These are phyloP conservation scores for Aspergillus udagawae DNA, from an alignment of 2,329 filamentous ascomycete species.

Conservation along the genomic window DNA sequence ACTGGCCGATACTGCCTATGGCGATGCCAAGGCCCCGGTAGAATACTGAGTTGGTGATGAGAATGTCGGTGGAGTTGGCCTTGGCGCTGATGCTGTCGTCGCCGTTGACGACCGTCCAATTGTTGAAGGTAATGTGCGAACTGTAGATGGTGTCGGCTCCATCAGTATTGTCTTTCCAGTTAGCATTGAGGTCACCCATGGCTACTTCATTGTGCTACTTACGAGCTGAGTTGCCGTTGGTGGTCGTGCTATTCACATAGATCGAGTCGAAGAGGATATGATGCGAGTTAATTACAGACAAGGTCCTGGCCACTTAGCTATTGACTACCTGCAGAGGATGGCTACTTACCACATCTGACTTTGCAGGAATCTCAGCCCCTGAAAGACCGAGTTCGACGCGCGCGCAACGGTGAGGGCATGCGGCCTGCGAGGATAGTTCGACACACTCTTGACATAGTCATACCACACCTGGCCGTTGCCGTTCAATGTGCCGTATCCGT, in stretches of 20 bases:
- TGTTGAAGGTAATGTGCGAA: constrained; percentile 49
- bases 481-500: constrained; percentile 46
- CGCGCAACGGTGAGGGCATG: constrained; percentile 23
- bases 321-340: not conserved
- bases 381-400: constrained; percentile 15
- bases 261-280: constrained; percentile 49
- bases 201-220: not conserved
- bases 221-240: not conserved
- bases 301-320: constrained; percentile 33
- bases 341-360: constrained; percentile 55
- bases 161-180: constrained; percentile 37
- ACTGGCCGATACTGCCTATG: constrained; percentile 57
- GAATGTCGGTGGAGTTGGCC: constrained; percentile 54
- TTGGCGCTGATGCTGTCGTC: constrained; percentile 55
- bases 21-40: constrained; percentile 52
- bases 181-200: not conserved
- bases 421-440: constrained; percentile 30
- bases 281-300: constrained; percentile 50
- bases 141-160: constrained; percentile 53
- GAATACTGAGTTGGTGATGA: constrained; percentile 48
- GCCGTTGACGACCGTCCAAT: constrained; percentile 51
- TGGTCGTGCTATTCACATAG: constrained; percentile 46
- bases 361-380: constrained; percentile 36
- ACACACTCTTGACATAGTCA: constrained; percentile 18
- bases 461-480: constrained; percentile 47